Evolutionary conservation across 2,329 filamentous ascomycete species (phyloP), one percentile per base, ranked within the genome.

Genomic region (Lachnellula occidentalis): DNA sequence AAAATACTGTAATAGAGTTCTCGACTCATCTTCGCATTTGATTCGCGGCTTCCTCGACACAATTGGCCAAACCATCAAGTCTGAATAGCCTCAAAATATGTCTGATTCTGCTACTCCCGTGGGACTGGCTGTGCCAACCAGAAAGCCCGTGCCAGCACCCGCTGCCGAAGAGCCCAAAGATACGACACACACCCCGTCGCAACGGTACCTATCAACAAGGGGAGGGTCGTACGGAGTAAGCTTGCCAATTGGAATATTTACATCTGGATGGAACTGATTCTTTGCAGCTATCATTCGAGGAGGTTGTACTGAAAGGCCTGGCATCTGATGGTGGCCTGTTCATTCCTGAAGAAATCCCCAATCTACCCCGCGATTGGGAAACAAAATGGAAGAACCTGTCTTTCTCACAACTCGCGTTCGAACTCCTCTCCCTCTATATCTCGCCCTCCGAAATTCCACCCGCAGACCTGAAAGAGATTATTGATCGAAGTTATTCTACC

Each of bases 381-480:
- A 78, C 78, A 36, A 73, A 74, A 67, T 96, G 92, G 92, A 81
- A 84, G 66, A 80, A 90, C 67, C 80, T 90, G 59, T 84, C 85
- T 43, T 96, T 92, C 73, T 74, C 85, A 66, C 87, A 95, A 34
- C 79, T 96, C 51, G 92, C 92, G 53, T 88, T 86, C 72, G 80
- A 91, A 70, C 85, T 97, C 69, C 83, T 96, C 71, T 88, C 85
- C 48, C 83, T 95, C 50, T 97, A 94, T 75, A 90, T 97, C 67
- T 92, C 91, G 0, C 73, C 82, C 34, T 76, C 81, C 53, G 92
- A 97, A 73, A 95, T 97, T 57, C 90, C 92, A 11, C 67, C 83
- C 27, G 76, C 80, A 55, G 91, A 96, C 66, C 80, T 99, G 39
- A 90, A 87, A 71, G 82, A 79, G 59, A 91, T 99, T 69, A 88